Conservation (phyloP, 2,329 filamentous ascomycete genomes). For the Sporothrix dimorphospora region DNA sequence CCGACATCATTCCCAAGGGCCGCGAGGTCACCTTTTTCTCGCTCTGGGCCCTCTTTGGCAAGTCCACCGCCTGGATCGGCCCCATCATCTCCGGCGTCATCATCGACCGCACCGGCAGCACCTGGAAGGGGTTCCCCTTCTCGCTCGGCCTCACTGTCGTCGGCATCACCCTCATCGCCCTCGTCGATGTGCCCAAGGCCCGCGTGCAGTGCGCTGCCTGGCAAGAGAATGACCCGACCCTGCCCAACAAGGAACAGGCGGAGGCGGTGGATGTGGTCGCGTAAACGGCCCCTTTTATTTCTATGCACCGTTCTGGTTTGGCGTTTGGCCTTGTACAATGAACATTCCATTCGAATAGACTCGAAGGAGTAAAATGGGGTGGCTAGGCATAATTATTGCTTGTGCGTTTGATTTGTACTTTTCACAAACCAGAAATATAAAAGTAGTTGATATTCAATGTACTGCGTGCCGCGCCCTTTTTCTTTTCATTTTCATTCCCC, state of each 20-base stretch:
- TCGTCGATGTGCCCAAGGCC: neutral
- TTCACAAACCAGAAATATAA: too few relatives aligned
- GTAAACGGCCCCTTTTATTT: neutral
- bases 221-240: slow-evolving; percentile 2
- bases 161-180: neutral
- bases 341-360: neutral
- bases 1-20: slow-evolving; percentile 9
- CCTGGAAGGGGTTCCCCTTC: slow-evolving; percentile 9
- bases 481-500: too few relatives aligned
- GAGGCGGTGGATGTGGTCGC: neutral
- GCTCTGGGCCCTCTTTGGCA: neutral
- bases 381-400: too few relatives aligned
- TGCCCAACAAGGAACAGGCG: neutral
- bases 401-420: too few relatives aligned
- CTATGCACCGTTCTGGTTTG: neutral
- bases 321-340: neutral
- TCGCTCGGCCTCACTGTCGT: neutral
- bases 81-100: slow-evolving; percentile 13
- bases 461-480: too few relatives aligned
- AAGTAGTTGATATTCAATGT: too few relatives aligned
- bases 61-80: neutral
- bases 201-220: neutral
- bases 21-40: slow-evolving; percentile 10
- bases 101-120: neutral
- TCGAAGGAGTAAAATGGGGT: neutral